Conservation (phyloP, 768 basidiomycete genomes). For the Boletus rex-veris region DNA sequence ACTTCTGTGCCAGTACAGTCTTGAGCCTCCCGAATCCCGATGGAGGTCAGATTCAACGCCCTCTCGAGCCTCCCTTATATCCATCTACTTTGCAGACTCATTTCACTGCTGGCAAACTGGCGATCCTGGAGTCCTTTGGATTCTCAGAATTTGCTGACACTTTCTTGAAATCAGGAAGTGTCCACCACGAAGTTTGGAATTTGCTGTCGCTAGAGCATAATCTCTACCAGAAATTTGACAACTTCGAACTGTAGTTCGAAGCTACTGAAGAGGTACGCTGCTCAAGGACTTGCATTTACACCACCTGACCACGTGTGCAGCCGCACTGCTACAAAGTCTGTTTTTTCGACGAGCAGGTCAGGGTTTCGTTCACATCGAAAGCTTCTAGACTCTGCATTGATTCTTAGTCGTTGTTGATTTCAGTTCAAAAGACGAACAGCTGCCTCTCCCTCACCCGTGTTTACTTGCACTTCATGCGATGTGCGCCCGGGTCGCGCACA, state of each 20-base stretch:
- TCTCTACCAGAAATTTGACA: accelerated
- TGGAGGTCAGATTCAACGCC: too few relatives aligned
- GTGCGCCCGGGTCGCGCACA: too few relatives aligned
- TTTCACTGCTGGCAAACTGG: not conserved
- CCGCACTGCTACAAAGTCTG: not conserved
- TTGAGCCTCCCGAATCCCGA: too few relatives aligned
- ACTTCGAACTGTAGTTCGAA: not conserved
- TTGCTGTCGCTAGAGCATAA: not conserved
- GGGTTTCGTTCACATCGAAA: too few relatives aligned
- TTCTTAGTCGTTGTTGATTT: too few relatives aligned
- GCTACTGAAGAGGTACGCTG: not conserved
- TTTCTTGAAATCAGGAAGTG: not conserved
- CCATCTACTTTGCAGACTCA: not conserved
- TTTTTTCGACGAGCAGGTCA: not conserved
- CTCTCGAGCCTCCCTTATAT: too few relatives aligned
- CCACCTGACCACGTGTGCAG: not conserved
- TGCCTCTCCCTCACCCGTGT: too few relatives aligned
- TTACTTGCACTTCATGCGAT: too few relatives aligned
- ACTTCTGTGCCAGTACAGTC: too few relatives aligned
- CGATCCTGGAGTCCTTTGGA: not conserved
- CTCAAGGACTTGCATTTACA: not conserved
- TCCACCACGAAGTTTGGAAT: not conserved
- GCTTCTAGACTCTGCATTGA: too few relatives aligned
- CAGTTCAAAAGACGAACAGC: too few relatives aligned
- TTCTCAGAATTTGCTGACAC: not conserved